Base-by-base conservation (phyloP, 1,284 basidiomycete species). In the Pseudozyma sp. region DNA sequence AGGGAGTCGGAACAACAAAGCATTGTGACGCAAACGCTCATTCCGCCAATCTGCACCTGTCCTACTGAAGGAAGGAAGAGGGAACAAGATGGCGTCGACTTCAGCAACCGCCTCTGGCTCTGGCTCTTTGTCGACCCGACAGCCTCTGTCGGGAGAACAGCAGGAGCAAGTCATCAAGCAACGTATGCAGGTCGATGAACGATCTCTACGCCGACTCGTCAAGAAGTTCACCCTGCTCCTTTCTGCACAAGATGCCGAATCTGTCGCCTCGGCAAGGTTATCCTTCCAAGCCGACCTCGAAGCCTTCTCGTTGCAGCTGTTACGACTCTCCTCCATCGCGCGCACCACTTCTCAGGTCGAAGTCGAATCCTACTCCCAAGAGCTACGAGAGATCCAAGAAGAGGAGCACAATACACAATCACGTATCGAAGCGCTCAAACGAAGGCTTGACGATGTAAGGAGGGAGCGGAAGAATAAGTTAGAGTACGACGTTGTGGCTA, bases 391-490 rank as follows among this genome's bases (percentile, higher is more conserved):
- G 49, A 75, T 70, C 54, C 59, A 71, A 12, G 34, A 35, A 1
- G 64, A 79, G 45, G 62, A 75, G 43, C 34, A 47, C 5, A 34
- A n/a, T 9, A 78, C 77, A 18, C 61, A 67, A 44, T 12, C 44
- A n/a, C 51, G 70, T 6, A 79, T 79, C 31, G 49, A 65, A 12
- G 50, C 54, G 40, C 53, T 79, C n/a, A 79, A 79, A 52, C 51
- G 47, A 19, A 53, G 52, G n/a, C 52, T 80, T 21, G 59, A 64
- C 31, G 63, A 73, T 36, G 78, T 75, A 13, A 45, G 76, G 16
- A 54, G 73, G 40, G 75, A 78, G 12, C 47, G 78, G 21, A 67
- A 64, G 60, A 77, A 80, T 54, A 80, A 80, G 77, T 48, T 80
- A 7, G 74, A 77, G 50, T 80, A 80, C 67, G 78, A 80, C 39